A percentile compares a stretch with the other conserved stretches of the same genome.
phyloP scores from a whole-genome alignment of 768 basidiomycete genomes.

The Suillus occidentalis region DNA sequence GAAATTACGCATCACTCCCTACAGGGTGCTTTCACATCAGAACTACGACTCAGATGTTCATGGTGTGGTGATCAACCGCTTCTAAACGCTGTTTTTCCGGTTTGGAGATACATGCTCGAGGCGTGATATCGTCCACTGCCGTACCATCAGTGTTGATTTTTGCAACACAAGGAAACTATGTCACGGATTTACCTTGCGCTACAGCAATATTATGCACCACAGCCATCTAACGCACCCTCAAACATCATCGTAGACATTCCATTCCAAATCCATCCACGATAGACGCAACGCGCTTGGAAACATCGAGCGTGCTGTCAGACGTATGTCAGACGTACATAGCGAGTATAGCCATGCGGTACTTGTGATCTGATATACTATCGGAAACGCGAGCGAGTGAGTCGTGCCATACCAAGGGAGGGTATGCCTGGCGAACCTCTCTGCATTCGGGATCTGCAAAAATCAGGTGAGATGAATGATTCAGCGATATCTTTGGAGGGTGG shows the following conservation, averaged over 20 bases:
- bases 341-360: constrained; percentile 96
- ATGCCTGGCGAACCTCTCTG: constrained; percentile 64
- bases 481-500: constrained; percentile 1
- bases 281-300: constrained; percentile 58
- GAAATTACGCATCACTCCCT: constrained; percentile 92
- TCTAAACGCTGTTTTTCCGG: constrained; percentile 78
- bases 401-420: not conserved
- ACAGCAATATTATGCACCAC: constrained; percentile 95
- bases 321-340: constrained; percentile 64
- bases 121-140: constrained; percentile 90
- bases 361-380: constrained; percentile 87
- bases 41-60: not conserved
- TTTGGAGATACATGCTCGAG: constrained; percentile 82
- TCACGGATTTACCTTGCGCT: constrained; percentile 63
- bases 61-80: constrained; percentile 41
- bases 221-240: constrained; percentile 82
- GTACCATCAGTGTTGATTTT: not conserved
- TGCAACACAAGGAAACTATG: no score
- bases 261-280: not conserved
- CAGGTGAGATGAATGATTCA: not conserved
- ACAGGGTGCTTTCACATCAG: constrained; percentile 15
- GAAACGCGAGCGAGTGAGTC: not conserved
- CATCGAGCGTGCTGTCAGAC: constrained; percentile 69
- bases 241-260: not conserved
- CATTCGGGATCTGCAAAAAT: constrained; percentile 62